phyloP scores from a whole-genome alignment of 441 rosid species.

The Lepidium campestre region DNA sequence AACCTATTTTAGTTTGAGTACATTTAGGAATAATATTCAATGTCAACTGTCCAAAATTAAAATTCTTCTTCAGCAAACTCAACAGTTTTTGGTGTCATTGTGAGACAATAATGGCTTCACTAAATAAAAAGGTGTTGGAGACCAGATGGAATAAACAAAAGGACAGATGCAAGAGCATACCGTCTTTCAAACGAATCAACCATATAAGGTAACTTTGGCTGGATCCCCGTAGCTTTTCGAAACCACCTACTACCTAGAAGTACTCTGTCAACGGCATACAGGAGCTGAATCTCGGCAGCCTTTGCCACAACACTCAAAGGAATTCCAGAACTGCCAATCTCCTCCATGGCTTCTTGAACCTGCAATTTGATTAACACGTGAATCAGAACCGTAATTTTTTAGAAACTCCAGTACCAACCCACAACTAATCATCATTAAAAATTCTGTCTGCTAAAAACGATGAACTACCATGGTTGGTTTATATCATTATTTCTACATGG shows the following conservation, averaged over 20 bases:
- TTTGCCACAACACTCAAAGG: slow-evolving; percentile 88
- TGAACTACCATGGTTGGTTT: neutral
- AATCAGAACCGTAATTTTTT: neutral
- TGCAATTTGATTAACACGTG: slow-evolving; percentile 16
- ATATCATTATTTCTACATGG: neutral
- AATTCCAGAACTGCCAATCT: slow-evolving; percentile 75
- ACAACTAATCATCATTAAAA: neutral
- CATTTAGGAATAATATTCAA: neutral
- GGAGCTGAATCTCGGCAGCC: slow-evolving; percentile 90
- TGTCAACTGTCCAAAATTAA: neutral
- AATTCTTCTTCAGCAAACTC: neutral
- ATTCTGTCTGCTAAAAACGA: neutral
- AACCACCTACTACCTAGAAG: slow-evolving; percentile 90
- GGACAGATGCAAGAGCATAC: slow-evolving; percentile 30
- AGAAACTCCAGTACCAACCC: neutral
- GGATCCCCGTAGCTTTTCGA: slow-evolving; percentile 91
- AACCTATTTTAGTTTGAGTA: neutral
- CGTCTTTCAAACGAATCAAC: slow-evolving; percentile 94
- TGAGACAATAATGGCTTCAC: neutral
- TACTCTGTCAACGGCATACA: slow-evolving; percentile 72
- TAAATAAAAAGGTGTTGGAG: neutral
- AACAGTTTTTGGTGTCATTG: neutral
- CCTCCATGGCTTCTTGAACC: slow-evolving; percentile 91
- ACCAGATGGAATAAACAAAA: neutral
- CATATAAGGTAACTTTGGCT: slow-evolving; percentile 84